phyloP scores from a whole-genome alignment of 1,139 yeast species.

The Martiniozyma asiatica region DNA sequence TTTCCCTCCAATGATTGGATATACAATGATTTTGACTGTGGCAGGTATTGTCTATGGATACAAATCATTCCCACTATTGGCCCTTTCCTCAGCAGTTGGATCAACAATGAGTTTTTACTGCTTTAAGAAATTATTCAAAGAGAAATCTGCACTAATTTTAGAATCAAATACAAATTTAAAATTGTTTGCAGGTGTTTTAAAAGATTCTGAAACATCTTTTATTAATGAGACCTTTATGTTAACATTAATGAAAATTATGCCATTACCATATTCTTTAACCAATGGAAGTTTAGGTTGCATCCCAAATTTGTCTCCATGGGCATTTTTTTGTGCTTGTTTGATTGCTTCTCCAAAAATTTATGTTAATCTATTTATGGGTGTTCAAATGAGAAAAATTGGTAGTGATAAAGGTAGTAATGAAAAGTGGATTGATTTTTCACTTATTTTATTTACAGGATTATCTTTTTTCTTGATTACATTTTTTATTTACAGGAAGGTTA shows the following conservation, averaged over 20 bases:
- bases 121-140: constrained; percentile 48
- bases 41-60: constrained; percentile 82
- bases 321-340: constrained; percentile 61
- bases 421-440: constrained; percentile 47
- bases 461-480: constrained; percentile 58
- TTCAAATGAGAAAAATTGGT: constrained; percentile 62
- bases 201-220: constrained; percentile 40
- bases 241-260: constrained; percentile 70
- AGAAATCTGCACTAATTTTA: constrained; percentile 38
- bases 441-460: constrained; percentile 45
- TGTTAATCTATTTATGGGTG: constrained; percentile 71
- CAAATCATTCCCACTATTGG: constrained; percentile 65
- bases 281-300: constrained; percentile 88
- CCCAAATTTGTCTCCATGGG: constrained; percentile 52
- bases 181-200: constrained; percentile 63
- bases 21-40: constrained; percentile 53
- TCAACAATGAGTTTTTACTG: constrained; percentile 60
- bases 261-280: constrained; percentile 83
- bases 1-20: constrained; percentile 88
- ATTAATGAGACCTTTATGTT: constrained; percentile 46
- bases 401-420: constrained; percentile 28
- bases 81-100: constrained; percentile 60
- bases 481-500: constrained; percentile 38
- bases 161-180: constrained; percentile 53
- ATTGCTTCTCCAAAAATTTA: constrained; percentile 73